These are phyloP conservation scores for Escovopsis sp. DNA, from an alignment of 2,329 filamentous ascomycete genomes.

Conservation along the genomic window DNA sequence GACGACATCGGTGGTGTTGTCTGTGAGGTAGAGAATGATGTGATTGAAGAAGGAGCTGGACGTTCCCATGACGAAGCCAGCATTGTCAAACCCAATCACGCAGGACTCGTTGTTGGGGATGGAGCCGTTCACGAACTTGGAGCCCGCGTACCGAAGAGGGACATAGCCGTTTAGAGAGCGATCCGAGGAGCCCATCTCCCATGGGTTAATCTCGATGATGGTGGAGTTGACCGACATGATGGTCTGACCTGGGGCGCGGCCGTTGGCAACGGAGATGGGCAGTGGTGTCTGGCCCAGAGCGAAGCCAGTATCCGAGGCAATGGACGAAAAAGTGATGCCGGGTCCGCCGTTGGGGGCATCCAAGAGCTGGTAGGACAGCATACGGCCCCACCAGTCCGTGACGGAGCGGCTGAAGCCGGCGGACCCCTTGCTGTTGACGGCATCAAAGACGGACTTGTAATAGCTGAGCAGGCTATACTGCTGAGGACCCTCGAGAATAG, in stretches of 20 bases:
- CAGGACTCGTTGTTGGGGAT: slow-evolving; percentile 30
- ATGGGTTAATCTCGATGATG: slow-evolving; percentile 51
- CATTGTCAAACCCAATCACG: slow-evolving; percentile 58
- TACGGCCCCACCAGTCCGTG: slow-evolving; percentile 82
- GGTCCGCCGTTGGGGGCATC: slow-evolving; percentile 61
- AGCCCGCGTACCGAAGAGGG: slow-evolving; percentile 44
- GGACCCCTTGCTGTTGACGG: slow-evolving; percentile 23
- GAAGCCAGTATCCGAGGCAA: slow-evolving; percentile 30
- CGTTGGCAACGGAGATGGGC: slow-evolving; percentile 35
- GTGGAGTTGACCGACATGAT: slow-evolving; percentile 40
- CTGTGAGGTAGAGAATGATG: slow-evolving; percentile 52
- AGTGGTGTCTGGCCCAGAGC: slow-evolving; percentile 28
- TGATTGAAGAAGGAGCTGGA: slow-evolving; percentile 69
- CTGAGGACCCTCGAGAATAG: slow-evolving; percentile 25
- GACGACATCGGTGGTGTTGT: slow-evolving; percentile 27
- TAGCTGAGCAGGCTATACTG: slow-evolving; percentile 24
- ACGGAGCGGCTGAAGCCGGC: slow-evolving; percentile 44
- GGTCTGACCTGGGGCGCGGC: slow-evolving; percentile 27
- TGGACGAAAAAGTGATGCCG: slow-evolving; percentile 67
- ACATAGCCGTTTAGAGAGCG: slow-evolving; percentile 43
- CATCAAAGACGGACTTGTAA: slow-evolving; percentile 21
- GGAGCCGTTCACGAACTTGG: slow-evolving; percentile 37
- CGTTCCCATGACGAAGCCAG: slow-evolving; percentile 69
- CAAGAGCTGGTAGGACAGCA: slow-evolving; percentile 74
- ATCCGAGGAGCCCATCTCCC: slow-evolving; percentile 52